A percentile compares a stretch with the other conserved stretches of the same genome.
These are phyloP conservation scores for Diaporthe citriasiana DNA, from an alignment of 2,329 filamentous ascomycete genomes.

Conservation along the genomic window DNA sequence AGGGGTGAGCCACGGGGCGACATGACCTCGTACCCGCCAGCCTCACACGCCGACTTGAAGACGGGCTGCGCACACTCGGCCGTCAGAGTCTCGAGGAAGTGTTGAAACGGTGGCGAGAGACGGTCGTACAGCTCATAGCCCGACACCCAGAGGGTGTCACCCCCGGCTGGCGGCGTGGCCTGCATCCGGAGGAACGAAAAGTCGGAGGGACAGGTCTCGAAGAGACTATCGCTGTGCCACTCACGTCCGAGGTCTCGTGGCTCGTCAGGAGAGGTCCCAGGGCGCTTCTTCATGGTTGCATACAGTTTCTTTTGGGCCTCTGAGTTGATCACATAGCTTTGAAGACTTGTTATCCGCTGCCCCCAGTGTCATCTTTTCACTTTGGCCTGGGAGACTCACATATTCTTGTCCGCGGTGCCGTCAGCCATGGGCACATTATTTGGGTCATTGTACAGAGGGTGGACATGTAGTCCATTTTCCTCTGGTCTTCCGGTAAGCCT, in stretches of 20 bases:
- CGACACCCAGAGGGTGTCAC: constrained; percentile 76
- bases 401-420: constrained; percentile 54
- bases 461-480: constrained; percentile 51
- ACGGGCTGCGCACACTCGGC: constrained; percentile 66
- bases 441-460: constrained; percentile 53
- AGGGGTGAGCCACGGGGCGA: constrained; percentile 62
- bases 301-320: constrained; percentile 53
- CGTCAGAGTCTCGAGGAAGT: constrained; percentile 71
- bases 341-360: constrained; percentile 17
- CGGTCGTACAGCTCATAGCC: constrained; percentile 78
- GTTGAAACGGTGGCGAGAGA: constrained; percentile 68
- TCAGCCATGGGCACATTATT: constrained; percentile 55
- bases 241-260: constrained; percentile 55
- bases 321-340: constrained; percentile 55
- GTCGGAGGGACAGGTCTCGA: constrained; percentile 74
- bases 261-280: constrained; percentile 44
- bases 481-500: constrained; percentile 51
- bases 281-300: constrained; percentile 53
- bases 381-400: constrained; percentile 46
- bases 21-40: constrained; percentile 62
- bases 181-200: constrained; percentile 71
- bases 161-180: constrained; percentile 67
- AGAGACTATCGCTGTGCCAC: constrained; percentile 77
- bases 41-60: constrained; percentile 63
- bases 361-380: too few relatives aligned